A percentile compares a stretch with the other conserved stretches of the same genome.
phyloP scores from a whole-genome alignment of 495 filamentous ascomycete species.

The Chaetomium tenue region DNA sequence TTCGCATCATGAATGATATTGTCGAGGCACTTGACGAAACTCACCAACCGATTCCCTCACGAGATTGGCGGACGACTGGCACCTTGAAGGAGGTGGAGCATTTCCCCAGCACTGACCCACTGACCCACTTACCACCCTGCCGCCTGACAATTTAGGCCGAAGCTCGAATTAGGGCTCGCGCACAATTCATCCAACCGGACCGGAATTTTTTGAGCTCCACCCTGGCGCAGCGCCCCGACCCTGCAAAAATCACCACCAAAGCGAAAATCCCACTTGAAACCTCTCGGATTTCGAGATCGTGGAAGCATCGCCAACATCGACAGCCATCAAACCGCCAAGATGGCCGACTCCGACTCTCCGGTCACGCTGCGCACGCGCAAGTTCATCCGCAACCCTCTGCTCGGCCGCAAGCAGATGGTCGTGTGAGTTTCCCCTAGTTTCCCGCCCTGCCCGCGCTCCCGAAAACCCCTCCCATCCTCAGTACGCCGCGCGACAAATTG shows the following conservation, averaged over 20 bases:
- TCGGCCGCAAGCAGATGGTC: constrained; percentile 99
- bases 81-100: neutral
- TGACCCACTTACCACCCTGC: neutral
- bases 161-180: constrained; percentile 34
- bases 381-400: constrained; percentile 99
- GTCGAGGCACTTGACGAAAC: neutral
- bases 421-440: constrained; percentile 69
- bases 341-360: constrained; percentile 80
- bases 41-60: no score
- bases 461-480: constrained; percentile 9
- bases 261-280: constrained; percentile 32
- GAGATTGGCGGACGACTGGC: neutral
- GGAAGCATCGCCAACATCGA: constrained; percentile 32
- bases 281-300: constrained; percentile 30
- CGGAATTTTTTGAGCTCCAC: constrained; percentile 36
- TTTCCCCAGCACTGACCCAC: neutral
- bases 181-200: constrained; percentile 30
- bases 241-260: constrained; percentile 33
- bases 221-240: constrained; percentile 20
- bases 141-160: constrained; percentile 26
- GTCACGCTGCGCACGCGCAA: constrained; percentile 99
- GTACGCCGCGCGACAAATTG: constrained; percentile 14
- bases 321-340: constrained; percentile 46
- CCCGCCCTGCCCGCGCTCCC: constrained; percentile 8
- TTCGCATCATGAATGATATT: neutral